Base-by-base conservation (phyloP, 2,329 filamentous ascomycete species). In the Penicillium sp. region DNA sequence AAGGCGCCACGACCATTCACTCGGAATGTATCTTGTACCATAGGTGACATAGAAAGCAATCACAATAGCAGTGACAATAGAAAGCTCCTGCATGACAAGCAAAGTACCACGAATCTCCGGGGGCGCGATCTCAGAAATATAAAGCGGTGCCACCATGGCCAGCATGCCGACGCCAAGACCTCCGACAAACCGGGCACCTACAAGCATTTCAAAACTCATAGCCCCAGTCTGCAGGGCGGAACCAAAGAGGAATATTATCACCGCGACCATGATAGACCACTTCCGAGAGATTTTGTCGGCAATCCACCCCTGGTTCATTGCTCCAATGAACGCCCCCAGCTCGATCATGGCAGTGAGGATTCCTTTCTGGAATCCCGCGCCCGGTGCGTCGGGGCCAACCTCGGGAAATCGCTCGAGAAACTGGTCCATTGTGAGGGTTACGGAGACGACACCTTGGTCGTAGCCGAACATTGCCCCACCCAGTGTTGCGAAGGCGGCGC, bases 1-100 rank as follows among this genome's bases (percentile, higher is more conserved):
- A n/a, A 59, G 45, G 4, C 57, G 57, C 41, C 54, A 57, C 11
- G 78, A 70, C 67, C 71, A 73, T 65, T 79, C 74, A 33, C 73
- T 65, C 0, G 69, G 58, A 40, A 82, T 75, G 59, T 74, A 71
- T 6, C 73, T 68, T 0, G 81, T 83, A 0, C 76, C 82, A 55
- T 83, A 85, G 0, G 79, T 81, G 38, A 82, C 81, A 78, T 80
- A 84, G 63, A 78, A 84, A 1, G 81, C 78, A 25, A 82, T 71
- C 4, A 83, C 76, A 23, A 63, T 55, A 78, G 81, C 79, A 21
- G 73, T 67, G 13, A 79, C 77, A 50, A 81, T 81, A 49, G 69
- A 72, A 55, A 81, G 70, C 48, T 79, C 74, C 55, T 81, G 76
- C 4, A 81, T 67, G 2, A 80, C 58, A 2, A 65, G 39, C 11